Evolutionary conservation across 306 rosid genomes (phyloP).

Genomic region (Acmispon strigosus): DNA sequence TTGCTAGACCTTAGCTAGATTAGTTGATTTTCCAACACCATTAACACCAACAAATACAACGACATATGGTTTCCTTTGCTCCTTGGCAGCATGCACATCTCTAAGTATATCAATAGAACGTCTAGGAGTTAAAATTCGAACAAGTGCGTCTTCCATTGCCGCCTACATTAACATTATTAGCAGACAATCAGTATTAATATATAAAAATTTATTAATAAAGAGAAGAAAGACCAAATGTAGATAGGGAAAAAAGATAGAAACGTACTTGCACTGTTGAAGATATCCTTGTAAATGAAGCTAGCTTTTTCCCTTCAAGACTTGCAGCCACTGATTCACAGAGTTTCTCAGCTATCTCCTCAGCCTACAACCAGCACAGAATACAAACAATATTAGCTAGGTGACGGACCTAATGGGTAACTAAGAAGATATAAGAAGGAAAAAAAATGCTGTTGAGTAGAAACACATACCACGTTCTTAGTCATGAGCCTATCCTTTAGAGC

Average conservation of each 20-base stretch:
- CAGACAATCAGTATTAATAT: slow-evolving; percentile 9
- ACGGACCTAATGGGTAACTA: background rate
- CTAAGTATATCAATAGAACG: slow-evolving; percentile 76
- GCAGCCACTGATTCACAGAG: slow-evolving; percentile 92
- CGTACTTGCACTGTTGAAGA: slow-evolving; percentile 85
- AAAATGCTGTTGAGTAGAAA: background rate
- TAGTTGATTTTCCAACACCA: slow-evolving; percentile 19
- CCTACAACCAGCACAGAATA: slow-evolving; percentile 36
- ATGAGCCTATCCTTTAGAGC: slow-evolving; percentile 86
- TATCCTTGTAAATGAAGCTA: slow-evolving; percentile 80
- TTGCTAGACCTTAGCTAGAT: slow-evolving; percentile 6
- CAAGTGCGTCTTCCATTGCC: slow-evolving; percentile 92
- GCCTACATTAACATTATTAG: slow-evolving; percentile 34
- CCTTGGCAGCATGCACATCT: slow-evolving; percentile 14
- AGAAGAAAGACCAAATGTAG: background rate
- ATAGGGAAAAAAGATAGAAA: slow-evolving; percentile 8
- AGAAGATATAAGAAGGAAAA: background rate
- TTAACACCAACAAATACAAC: slow-evolving; percentile 23
- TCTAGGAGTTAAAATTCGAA: slow-evolving; percentile 80
- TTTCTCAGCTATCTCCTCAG: slow-evolving; percentile 91
- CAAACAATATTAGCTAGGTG: slow-evolving; percentile 7
- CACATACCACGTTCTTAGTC: slow-evolving; percentile 89
- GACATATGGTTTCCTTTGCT: slow-evolving; percentile 19
- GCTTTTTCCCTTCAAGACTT: slow-evolving; percentile 86
- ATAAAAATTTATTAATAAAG: slow-evolving; percentile 15